These are phyloP conservation scores for Parasarocladium wereldwijsianum DNA, from an alignment of 2,329 filamentous ascomycete species.

Conservation along the genomic window DNA sequence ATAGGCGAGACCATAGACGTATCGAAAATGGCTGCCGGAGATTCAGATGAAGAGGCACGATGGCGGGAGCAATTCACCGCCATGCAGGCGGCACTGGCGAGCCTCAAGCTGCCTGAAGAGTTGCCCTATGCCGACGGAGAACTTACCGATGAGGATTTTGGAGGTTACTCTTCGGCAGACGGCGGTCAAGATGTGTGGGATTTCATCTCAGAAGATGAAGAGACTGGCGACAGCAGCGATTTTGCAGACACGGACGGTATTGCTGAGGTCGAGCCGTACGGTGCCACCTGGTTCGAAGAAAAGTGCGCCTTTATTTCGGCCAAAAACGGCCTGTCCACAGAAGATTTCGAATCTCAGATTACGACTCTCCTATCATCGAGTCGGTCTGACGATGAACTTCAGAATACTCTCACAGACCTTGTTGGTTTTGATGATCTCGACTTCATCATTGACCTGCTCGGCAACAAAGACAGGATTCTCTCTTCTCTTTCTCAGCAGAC, in stretches of 20 bases:
- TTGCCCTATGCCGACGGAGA: slow-evolving; percentile 24
- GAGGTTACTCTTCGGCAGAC: slow-evolving; percentile 39
- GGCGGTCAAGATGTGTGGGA: slow-evolving; percentile 83
- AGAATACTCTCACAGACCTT: slow-evolving; percentile 77
- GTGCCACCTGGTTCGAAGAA: slow-evolving; percentile 53
- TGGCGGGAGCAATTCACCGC: slow-evolving; percentile 77
- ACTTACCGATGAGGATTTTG: slow-evolving; percentile 50
- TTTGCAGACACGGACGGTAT: slow-evolving; percentile 31
- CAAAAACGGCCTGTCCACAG: slow-evolving; percentile 51
- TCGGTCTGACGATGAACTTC: slow-evolving; percentile 70
- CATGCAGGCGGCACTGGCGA: slow-evolving; percentile 75
- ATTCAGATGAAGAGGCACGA: slow-evolving; percentile 41
- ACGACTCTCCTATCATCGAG: slow-evolving; percentile 55
- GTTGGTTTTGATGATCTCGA: slow-evolving; percentile 90
- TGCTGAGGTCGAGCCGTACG: slow-evolving; percentile 26
- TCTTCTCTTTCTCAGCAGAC: slow-evolving; percentile 22
- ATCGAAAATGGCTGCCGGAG: too few relatives aligned
- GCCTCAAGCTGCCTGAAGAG: slow-evolving; percentile 35
- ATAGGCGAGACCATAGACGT: too few relatives aligned
- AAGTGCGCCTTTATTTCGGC: slow-evolving; percentile 54
- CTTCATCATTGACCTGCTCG: slow-evolving; percentile 80
- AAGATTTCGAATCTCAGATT: slow-evolving; percentile 66
- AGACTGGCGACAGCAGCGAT: slow-evolving; percentile 52
- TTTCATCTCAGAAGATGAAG: slow-evolving; percentile 63
- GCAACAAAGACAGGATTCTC: slow-evolving; percentile 56